These are phyloP conservation scores for Aureobasidium sp. DNA, from an alignment of 2,329 filamentous ascomycete genomes.

Conservation along the genomic window DNA sequence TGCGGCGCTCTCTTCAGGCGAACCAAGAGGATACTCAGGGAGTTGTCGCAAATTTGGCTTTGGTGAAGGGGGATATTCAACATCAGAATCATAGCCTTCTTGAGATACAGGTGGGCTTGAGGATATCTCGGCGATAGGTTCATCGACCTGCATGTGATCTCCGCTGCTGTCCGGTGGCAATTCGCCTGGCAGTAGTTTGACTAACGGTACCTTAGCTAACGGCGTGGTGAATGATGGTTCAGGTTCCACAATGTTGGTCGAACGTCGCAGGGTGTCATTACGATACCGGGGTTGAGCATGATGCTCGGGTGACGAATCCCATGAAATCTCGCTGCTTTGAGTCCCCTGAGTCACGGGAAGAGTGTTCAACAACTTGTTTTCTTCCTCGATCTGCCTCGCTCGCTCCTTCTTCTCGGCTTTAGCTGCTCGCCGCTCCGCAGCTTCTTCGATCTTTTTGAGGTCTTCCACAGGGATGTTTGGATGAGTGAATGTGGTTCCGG, in stretches of 20 bases:
- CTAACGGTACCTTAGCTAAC: neutral
- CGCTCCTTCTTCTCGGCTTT: neutral
- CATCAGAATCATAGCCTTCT: neutral
- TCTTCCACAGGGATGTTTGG: constrained; percentile 32
- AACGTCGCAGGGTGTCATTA: neutral
- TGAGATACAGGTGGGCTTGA: neutral
- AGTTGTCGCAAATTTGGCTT: neutral
- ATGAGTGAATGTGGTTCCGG: constrained; percentile 27
- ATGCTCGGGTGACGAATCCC: neutral
- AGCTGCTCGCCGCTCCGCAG: neutral
- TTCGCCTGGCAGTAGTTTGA: neutral
- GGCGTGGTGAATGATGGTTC: neutral
- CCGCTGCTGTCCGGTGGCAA: constrained; percentile 8
- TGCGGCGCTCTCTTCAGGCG: neutral
- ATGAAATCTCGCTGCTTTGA: neutral
- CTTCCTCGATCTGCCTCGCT: neutral
- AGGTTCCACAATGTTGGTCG: neutral
- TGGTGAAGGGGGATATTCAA: neutral
- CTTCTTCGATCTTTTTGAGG: constrained; percentile 18
- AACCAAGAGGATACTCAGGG: neutral
- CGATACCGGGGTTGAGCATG: neutral
- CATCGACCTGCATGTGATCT: neutral
- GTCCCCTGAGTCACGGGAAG: neutral
- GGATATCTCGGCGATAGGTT: neutral
- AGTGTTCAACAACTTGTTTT: neutral